A percentile compares a stretch with the other conserved stretches of the same genome.
These are phyloP conservation scores for Exophiala aquamarina DNA, from an alignment of 2,329 filamentous ascomycete genomes.

Conservation along the genomic window DNA sequence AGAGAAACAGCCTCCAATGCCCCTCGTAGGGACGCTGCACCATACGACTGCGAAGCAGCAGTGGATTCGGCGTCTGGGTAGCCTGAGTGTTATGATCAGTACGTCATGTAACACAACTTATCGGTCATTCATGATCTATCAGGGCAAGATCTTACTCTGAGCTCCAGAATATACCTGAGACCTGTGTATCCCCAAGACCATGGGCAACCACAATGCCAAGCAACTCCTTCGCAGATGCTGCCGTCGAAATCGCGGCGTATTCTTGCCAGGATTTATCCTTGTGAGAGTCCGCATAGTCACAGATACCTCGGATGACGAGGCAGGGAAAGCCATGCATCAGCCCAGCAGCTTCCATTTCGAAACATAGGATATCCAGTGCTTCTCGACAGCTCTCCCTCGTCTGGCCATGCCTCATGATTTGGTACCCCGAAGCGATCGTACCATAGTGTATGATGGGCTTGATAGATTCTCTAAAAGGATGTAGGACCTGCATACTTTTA, in stretches of 20 bases:
- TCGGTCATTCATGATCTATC: too few relatives aligned
- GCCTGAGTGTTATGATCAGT: too few relatives aligned
- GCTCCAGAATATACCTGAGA: too few relatives aligned
- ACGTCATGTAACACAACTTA: too few relatives aligned
- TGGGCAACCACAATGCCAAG: not conserved
- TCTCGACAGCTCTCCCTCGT: slow-evolving; percentile 18
- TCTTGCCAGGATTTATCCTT: slow-evolving; percentile 27
- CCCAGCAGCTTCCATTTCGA: slow-evolving; percentile 31
- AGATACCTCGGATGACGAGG: slow-evolving; percentile 27
- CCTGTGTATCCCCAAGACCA: too few relatives aligned
- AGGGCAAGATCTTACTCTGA: too few relatives aligned
- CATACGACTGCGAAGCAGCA: too few relatives aligned
- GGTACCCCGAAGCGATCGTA: slow-evolving; percentile 29
- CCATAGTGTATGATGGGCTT: slow-evolving; percentile 36
- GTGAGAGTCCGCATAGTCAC: slow-evolving; percentile 26
- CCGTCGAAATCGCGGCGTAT: slow-evolving; percentile 24
- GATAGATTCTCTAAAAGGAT: slow-evolving; percentile 6
- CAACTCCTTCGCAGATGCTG: slow-evolving; percentile 23
- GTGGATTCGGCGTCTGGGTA: too few relatives aligned
- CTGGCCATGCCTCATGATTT: slow-evolving; percentile 24
- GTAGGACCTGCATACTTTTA: slow-evolving; percentile 2
- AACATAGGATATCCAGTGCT: slow-evolving; percentile 18
- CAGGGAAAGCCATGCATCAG: slow-evolving; percentile 28
- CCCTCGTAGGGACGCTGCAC: too few relatives aligned
- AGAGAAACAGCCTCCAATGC: too few relatives aligned